A percentile compares a stretch with the other conserved stretches of the same genome.
Evolutionary conservation across 1,139 yeast species (phyloP).

Genomic region (Zygosaccharomyces pseudobailii): DNA sequence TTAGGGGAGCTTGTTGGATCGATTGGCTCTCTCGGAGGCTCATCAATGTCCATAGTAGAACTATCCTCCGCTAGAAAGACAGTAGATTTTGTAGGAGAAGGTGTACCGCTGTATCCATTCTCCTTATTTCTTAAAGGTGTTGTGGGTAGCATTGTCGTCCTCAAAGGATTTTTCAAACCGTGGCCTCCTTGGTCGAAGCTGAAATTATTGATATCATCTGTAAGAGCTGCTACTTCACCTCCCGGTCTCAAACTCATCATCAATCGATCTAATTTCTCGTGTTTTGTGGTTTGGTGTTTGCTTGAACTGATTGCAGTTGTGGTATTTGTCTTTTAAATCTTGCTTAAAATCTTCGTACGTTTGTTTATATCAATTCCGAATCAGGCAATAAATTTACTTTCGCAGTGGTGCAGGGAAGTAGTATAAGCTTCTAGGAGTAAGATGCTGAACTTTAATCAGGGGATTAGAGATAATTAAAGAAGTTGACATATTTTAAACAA

Average conservation of each 20-base stretch:
- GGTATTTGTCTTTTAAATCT: background rate
- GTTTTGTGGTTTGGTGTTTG: background rate
- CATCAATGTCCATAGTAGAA: constrained; percentile 34
- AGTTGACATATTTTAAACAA: background rate
- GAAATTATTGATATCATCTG: constrained; percentile 34
- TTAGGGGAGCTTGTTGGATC: constrained; percentile 34
- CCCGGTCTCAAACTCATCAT: constrained; percentile 26
- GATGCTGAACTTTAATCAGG: no score
- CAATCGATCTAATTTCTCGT: background rate
- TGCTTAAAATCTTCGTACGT: background rate
- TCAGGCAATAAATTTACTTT: constrained; percentile 1
- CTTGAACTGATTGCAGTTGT: background rate
- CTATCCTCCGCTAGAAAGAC: constrained; percentile 16
- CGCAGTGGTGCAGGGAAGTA: background rate
- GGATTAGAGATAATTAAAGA: background rate
- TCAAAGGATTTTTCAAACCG: constrained; percentile 12
- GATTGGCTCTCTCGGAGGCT: constrained; percentile 18
- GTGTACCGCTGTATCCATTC: constrained; percentile 14
- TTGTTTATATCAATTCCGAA: constrained; percentile 10
- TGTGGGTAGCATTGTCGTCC: constrained; percentile 8
- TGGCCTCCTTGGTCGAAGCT: constrained; percentile 25
- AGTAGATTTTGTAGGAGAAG: constrained; percentile 24
- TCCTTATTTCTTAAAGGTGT: constrained; percentile 19
- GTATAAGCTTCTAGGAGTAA: background rate
- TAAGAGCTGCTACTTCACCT: constrained; percentile 31